Evolutionary conservation across 805 yeast species (phyloP).

Genomic region (Brettanomyces naardenensis): DNA sequence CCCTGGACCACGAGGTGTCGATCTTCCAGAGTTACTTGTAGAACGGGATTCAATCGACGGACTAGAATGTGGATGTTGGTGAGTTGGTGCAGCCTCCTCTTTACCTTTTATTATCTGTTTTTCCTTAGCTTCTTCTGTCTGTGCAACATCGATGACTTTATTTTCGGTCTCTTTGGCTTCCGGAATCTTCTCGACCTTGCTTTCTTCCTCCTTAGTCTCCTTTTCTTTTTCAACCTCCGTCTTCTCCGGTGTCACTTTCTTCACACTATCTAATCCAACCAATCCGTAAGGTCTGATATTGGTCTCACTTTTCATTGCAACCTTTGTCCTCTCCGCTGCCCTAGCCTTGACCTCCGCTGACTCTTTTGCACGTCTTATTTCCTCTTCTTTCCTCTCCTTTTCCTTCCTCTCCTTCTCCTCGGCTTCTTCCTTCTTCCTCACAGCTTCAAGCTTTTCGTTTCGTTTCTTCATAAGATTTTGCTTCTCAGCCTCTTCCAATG

Average conservation of each 20-base stretch:
- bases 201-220: conserved; percentile 1
- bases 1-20: background rate
- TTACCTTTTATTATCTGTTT: background rate
- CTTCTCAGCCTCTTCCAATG: conserved; percentile 36
- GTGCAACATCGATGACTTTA: too few species aligned
- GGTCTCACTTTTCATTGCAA: background rate
- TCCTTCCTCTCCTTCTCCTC: conserved; percentile 8
- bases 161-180: too few species aligned
- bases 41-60: too few species aligned
- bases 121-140: background rate
- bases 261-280: conserved; percentile 17
- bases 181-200: background rate
- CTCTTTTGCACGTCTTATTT: conserved; percentile 9
- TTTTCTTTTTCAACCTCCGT: conserved; percentile 1
- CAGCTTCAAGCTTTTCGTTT: conserved; percentile 10
- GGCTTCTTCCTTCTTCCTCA: conserved; percentile 14
- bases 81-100: too few species aligned
- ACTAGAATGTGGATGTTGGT: too few species aligned
- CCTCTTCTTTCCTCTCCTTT: conserved; percentile 8
- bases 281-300: conserved; percentile 23
- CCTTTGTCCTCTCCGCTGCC: conserved; percentile 3
- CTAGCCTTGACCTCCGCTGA: conserved; percentile 4
- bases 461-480: conserved; percentile 18
- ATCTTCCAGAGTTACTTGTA: too few species aligned
- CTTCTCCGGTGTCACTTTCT: conserved; percentile 4